These are phyloP conservation scores for Parasarocladium wereldwijsianum DNA, from an alignment of 2,329 filamentous ascomycete genomes.

Conservation along the genomic window DNA sequence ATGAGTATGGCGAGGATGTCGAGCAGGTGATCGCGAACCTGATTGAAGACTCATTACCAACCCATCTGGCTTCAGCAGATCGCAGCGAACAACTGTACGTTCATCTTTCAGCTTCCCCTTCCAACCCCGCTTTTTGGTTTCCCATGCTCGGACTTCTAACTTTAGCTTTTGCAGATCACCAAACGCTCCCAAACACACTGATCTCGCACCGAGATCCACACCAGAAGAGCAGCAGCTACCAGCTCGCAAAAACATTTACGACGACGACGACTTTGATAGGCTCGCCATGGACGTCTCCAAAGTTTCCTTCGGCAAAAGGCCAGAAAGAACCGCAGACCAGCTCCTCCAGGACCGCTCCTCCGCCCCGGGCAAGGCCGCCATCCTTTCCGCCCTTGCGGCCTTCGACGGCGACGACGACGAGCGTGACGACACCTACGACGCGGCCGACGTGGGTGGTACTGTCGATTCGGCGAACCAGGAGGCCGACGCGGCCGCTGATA, in stretches of 20 bases:
- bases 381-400: conserved; percentile 71
- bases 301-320: conserved; percentile 65
- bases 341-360: conserved; percentile 50
- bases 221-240: conserved; percentile 33
- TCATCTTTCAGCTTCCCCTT: neutral
- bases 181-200: conserved; percentile 12
- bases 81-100: conserved; percentile 47
- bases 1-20: conserved; percentile 62
- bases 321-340: conserved; percentile 52
- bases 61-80: conserved; percentile 50
- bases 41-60: conserved; percentile 61
- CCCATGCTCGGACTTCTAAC: too few species aligned
- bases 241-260: conserved; percentile 58
- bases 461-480: conserved; percentile 56
- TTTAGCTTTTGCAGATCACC: conserved; percentile 13
- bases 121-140: conserved; percentile 4
- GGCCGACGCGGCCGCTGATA: conserved; percentile 29
- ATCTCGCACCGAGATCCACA: conserved; percentile 44
- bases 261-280: conserved; percentile 65
- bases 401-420: conserved; percentile 96
- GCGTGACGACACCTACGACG: conserved; percentile 91
- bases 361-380: conserved; percentile 67
- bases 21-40: conserved; percentile 73
- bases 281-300: conserved; percentile 51
- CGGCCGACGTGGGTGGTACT: conserved; percentile 78